Evolutionary conservation across 208 protist genomes (phyloP), one percentile per base, ranked within the genome.

Genomic region (Herpetomonas tarakana): DNA sequence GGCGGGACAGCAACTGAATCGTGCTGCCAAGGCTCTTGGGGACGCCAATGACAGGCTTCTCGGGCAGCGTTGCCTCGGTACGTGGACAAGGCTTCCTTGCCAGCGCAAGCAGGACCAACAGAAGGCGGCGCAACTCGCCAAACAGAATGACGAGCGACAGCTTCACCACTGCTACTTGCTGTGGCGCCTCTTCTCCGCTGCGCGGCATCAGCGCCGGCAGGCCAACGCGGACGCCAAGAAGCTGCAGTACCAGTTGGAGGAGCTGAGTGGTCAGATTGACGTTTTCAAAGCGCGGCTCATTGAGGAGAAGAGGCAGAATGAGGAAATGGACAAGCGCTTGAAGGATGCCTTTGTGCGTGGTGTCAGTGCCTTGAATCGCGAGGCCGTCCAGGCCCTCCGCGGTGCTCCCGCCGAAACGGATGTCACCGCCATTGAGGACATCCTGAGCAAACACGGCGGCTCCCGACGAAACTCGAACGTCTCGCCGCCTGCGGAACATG

Each of bases 311-410:
- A 55, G 63, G 26, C 78, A 74, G 0, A 76, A 74, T 21, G 65
- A 61, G n/a, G 58, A 49, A 0, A 45, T 92, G 49, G 83, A 86
- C 22, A 89, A 89, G 29, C 60, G 82, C 19, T 62, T 93, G 51
- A 88, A 83, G 65, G 74, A 69, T 0, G 88, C 88, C 0, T 93
- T 97, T 65, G 74, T 96, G 41, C 78, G 84, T 0, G 91, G 93
- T 4, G 83, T 96, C 28, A 90, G 83, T 44, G 88, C 93, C 3
- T 65, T 97, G 47, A 96, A 96, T 58, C 86, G 85, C 3, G 93
- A 97, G 61, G 93, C 93, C 3, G 83, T 94, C 62, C 78, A 92
- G 28, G 83, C 91, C n/a, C 76, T 95, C 26, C 68, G 77, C 14
- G 77, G 82, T 2, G 28, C 51, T 1, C 68, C 78, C 29, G 56